phyloP scores from a whole-genome alignment of 2,329 filamentous ascomycete genomes.

The Diplodia corticola region DNA sequence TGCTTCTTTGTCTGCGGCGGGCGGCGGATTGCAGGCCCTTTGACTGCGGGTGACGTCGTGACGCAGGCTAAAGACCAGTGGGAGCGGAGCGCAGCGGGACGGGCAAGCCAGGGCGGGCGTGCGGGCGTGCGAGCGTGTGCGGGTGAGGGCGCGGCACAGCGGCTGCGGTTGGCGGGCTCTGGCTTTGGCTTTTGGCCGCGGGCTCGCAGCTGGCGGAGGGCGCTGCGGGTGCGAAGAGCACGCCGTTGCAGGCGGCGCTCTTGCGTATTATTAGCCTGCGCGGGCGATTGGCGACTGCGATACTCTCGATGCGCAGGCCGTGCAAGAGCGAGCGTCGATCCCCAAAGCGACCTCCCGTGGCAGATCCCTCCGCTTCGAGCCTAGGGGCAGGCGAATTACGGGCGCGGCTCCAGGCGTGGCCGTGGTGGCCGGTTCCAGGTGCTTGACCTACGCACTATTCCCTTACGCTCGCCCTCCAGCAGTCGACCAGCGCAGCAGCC shows the following conservation, averaged over 20 bases:
- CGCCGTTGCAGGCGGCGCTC: not conserved
- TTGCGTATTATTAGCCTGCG: constrained; percentile 6
- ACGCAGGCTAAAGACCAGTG: not conserved
- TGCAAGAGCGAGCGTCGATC: constrained; percentile 7
- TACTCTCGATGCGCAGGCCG: constrained; percentile 7
- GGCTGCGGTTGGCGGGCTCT: not conserved
- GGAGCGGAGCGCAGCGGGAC: constrained; percentile 6
- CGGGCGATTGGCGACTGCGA: not conserved
- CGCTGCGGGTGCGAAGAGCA: not conserved
- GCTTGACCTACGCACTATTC: not conserved
- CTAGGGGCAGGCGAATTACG: not conserved
- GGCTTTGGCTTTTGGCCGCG: too few relatives aligned
- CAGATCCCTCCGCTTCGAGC: not conserved
- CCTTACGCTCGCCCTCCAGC: not conserved
- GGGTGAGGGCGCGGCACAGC: not conserved
- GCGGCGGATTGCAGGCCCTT: not conserved
- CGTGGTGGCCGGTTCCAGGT: constrained; percentile 4
- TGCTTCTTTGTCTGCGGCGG: not conserved
- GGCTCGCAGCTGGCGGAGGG: not conserved
- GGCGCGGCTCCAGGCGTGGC: not conserved
- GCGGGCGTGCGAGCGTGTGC: not conserved
- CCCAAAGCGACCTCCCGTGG: constrained; percentile 1
- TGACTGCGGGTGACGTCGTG: not conserved
- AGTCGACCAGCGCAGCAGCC: constrained; percentile 6
- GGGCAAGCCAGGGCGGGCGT: constrained; percentile 3